Base-by-base conservation (phyloP, 129 eudicot genomes). In the Lonicera japonica region DNA sequence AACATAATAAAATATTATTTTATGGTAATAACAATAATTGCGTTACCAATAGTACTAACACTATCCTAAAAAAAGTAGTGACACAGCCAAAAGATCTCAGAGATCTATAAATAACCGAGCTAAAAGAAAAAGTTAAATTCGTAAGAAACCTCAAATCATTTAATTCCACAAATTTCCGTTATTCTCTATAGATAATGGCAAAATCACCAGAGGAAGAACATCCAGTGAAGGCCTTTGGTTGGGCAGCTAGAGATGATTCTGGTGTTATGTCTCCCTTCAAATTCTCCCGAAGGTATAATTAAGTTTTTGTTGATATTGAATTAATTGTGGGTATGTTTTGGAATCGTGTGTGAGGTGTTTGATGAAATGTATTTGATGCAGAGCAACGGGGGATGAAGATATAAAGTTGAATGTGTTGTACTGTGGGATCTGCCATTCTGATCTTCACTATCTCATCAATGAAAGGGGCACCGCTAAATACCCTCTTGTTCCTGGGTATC, bases 261-360 rank as follows among this genome's bases (percentile, higher is more conserved):
- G 84, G 84, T 23, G 25, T 48, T 54, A 69, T 82, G 47, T 77
- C 83, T 17, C 83, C 76, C 22, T 54, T 82, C 57, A 82, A 77
- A 1, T 82, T 82, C 79, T 82, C 88, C 22, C 58, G 88, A 23
- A 82, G 84, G 84, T 82, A n/a, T n/a, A n/a, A n/a, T n/a, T n/a
- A n/a, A n/a, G n/a, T n/a, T n/a, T n/a, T n/a, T n/a, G n/a, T n/a
- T n/a, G n/a, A n/a, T n/a, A n/a, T n/a, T n/a, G n/a, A n/a, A n/a
- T n/a, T n/a, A n/a, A n/a, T n/a, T 54, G 3, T 54, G n/a, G n/a
- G 11, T 4, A 7, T 54, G n/a, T n/a, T 8, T 20, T 6, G 12
- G 5, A 5, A 14, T 11, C 8, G 19, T 40, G 3, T 57, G 12
- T 15, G 21, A 7, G n/a, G n/a, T n/a, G n/a, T n/a, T 10, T 58